These are phyloP conservation scores for Zygoascus sp. DNA, from an alignment of 1,139 yeast species.

Conservation along the genomic window DNA sequence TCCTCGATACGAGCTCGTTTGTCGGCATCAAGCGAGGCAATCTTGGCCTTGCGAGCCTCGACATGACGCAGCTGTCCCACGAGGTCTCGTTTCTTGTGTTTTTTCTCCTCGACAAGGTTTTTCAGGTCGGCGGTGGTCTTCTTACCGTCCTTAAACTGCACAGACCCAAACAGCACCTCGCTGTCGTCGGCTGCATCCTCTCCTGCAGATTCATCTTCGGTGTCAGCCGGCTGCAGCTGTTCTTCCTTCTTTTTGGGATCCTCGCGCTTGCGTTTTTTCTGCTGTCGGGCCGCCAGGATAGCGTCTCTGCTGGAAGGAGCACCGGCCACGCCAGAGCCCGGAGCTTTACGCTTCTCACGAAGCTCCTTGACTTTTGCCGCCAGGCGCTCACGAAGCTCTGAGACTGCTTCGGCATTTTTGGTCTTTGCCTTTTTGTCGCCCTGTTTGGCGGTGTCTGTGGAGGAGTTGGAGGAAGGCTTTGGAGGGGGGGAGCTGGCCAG, in stretches of 20 bases:
- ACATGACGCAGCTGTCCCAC: conserved; percentile 75
- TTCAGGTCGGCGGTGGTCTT: conserved; percentile 73
- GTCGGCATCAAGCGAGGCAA: conserved; percentile 57
- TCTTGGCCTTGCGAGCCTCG: conserved; percentile 66
- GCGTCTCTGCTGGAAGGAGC: conserved; percentile 61
- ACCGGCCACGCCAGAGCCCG: conserved; percentile 73
- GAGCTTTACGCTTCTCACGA: conserved; percentile 84
- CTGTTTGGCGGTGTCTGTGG: not conserved
- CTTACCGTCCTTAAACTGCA: conserved; percentile 78
- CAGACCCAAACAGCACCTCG: conserved; percentile 69
- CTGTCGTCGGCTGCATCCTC: conserved; percentile 30
- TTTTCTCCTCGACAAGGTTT: conserved; percentile 53
- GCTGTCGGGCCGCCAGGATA: conserved; percentile 38
- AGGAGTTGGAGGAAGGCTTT: not conserved
- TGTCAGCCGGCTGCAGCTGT: conserved; percentile 24
- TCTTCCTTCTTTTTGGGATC: conserved; percentile 25
- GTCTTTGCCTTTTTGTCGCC: conserved; percentile 3
- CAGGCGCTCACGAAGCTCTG: conserved; percentile 64
- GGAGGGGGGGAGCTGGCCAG: conserved; percentile 11
- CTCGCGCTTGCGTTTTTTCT: conserved; percentile 40
- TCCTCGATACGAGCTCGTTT: conserved; percentile 58
- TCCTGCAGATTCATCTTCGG: conserved; percentile 21
- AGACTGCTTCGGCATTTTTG: conserved; percentile 38
- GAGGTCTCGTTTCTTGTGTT: conserved; percentile 84
- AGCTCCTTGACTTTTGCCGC: conserved; percentile 65